Conservation (phyloP, 1,284 basidiomycete genomes). For the Boletus smithii region DNA sequence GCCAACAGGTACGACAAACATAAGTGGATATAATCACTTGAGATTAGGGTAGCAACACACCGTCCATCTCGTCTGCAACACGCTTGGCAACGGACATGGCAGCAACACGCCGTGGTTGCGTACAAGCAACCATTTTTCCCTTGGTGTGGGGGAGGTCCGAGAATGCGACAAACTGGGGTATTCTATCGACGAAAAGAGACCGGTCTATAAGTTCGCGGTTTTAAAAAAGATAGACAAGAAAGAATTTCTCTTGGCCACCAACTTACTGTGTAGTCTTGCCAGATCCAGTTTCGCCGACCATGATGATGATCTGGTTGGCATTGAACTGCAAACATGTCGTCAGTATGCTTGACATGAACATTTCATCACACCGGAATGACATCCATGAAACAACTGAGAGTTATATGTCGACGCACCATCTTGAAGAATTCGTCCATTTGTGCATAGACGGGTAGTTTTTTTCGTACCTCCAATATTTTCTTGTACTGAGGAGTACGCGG, state of each 20-base stretch:
- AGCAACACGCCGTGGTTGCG: constrained; percentile 94
- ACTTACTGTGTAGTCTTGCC: constrained; percentile 96
- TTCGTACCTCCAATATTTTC: constrained; percentile 82
- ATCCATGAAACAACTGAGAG: constrained; percentile 5
- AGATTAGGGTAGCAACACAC: constrained; percentile 41
- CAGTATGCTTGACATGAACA: too few relatives aligned
- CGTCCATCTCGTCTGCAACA: constrained; percentile 98
- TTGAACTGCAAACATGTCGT: constrained; percentile 56
- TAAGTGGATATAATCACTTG: constrained; percentile 2
- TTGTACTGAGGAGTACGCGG: constrained; percentile 80
- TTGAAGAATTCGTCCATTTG: constrained; percentile 93
- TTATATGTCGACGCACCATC: constrained; percentile 56
- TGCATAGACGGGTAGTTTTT: constrained; percentile 87
- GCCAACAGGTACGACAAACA: neutral
- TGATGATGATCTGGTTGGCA: constrained; percentile 86
- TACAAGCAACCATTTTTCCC: constrained; percentile 93
- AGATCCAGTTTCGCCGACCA: constrained; percentile 97
- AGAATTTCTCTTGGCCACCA: constrained; percentile 18
- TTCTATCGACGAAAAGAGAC: constrained; percentile 44
- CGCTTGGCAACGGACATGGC: constrained; percentile 98
- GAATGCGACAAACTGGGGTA: constrained; percentile 95
- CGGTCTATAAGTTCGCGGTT: constrained; percentile 22
- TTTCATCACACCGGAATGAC: constrained; percentile 38
- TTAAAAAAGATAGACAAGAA: constrained; percentile 22
- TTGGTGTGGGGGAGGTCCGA: constrained; percentile 88